Conservation (phyloP, 2,329 filamentous ascomycete species). For the Diaporthe vaccinii region DNA sequence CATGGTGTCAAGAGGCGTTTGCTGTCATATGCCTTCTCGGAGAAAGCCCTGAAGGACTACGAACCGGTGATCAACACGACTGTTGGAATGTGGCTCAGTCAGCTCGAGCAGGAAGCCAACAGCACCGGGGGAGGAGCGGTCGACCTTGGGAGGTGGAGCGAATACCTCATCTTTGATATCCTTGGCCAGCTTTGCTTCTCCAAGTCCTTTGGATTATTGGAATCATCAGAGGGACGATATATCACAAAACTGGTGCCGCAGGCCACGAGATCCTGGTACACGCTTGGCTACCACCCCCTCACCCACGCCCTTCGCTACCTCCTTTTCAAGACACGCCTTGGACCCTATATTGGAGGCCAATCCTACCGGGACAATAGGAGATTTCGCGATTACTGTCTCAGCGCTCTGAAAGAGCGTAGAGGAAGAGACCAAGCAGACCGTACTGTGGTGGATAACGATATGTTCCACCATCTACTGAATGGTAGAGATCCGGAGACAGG, state of each 20-base stretch:
- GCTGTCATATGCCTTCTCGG: slow-evolving; percentile 2
- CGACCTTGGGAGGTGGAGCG: slow-evolving; percentile 7
- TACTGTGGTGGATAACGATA: neutral
- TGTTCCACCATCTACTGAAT: neutral
- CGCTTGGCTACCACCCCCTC: slow-evolving; percentile 4
- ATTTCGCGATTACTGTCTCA: slow-evolving; percentile 7
- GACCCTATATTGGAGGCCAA: neutral
- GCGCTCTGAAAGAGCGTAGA: slow-evolving; percentile 5
- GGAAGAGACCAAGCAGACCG: neutral
- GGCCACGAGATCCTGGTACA: slow-evolving; percentile 4
- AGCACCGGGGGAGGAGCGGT: slow-evolving; percentile 1
- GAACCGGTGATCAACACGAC: neutral
- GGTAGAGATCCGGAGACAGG: slow-evolving; percentile 9
- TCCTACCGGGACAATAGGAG: neutral
- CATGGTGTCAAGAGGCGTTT: slow-evolving; percentile 10
- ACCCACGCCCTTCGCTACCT: neutral
- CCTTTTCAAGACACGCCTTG: slow-evolving; percentile 5
- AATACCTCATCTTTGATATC: slow-evolving; percentile 12
- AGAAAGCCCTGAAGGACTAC: slow-evolving; percentile 3
- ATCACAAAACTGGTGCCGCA: neutral
- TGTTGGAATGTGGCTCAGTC: neutral
- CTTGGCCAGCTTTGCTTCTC: slow-evolving; percentile 3
- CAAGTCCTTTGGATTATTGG: neutral
- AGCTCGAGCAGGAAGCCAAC: neutral
- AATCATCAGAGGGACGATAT: neutral